Percentiles rank a stretch among this genome's conserved stretches.
Conservation (phyloP, 371 early-diverging fungal genomes). For the Gilbertella persicaria region DNA sequence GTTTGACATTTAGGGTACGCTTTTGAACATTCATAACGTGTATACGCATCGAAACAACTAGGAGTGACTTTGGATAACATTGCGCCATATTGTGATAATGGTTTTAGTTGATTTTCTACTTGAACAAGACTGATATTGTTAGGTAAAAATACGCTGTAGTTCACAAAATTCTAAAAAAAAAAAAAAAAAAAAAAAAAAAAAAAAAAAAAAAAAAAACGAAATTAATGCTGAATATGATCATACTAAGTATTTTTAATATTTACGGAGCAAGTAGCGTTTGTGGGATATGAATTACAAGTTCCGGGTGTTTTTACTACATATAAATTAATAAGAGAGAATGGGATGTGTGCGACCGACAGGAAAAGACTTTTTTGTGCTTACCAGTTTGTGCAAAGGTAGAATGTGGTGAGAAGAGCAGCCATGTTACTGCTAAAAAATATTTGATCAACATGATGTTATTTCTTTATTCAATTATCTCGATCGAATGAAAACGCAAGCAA, state of each 20-base stretch:
- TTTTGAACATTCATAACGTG: conserved; percentile 24
- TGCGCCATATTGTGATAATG: conserved; percentile 4
- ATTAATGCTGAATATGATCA: no score
- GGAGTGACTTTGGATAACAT: conserved; percentile 12
- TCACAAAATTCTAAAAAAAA: conserved; percentile 12
- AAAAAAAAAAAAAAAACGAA: not conserved
- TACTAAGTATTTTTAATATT: not conserved
- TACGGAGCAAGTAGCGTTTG: conserved; percentile 25
- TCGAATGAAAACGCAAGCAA: not conserved
- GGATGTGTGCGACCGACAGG: no score
- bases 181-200: not conserved
- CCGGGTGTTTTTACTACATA: conserved; percentile 9
- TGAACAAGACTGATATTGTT: not conserved
- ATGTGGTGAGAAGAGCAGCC: no score
- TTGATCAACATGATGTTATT: not conserved
- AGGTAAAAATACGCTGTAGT: conserved; percentile 24
- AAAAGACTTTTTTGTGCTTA: conserved; percentile 5
- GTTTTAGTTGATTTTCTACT: conserved; percentile 14
- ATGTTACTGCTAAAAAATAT: not conserved
- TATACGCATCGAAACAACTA: conserved; percentile 20
- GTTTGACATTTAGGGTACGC: conserved; percentile 28
- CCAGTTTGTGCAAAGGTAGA: conserved; percentile 17
- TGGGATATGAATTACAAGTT: conserved; percentile 19
- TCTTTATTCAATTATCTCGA: not conserved
- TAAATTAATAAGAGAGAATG: no score